Evolutionary conservation across 1,139 yeast genomes (phyloP).

Genomic region (Zygotorulaspora mrakii): DNA sequence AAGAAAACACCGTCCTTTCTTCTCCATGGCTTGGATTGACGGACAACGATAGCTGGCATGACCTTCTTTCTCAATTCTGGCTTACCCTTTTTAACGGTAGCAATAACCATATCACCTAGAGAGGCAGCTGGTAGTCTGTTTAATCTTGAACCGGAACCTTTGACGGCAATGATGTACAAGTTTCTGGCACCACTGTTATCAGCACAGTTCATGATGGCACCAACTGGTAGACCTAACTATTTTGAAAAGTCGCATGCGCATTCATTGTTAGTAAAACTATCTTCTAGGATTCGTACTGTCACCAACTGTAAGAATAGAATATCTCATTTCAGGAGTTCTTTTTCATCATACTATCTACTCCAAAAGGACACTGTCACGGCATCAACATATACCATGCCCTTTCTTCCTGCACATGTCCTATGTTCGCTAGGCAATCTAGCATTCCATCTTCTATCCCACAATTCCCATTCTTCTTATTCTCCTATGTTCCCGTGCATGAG

Average conservation of each 20-base stretch:
- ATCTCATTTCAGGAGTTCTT: background rate
- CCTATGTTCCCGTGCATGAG: background rate
- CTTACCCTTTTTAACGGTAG: slow-evolving; percentile 99
- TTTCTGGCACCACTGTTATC: slow-evolving; percentile 99
- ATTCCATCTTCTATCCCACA: too few species aligned
- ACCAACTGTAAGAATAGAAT: background rate
- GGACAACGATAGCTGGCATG: slow-evolving; percentile 99
- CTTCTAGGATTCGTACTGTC: background rate
- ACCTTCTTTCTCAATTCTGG: slow-evolving; percentile 99
- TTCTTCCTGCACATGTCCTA: too few species aligned
- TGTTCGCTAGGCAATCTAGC: too few species aligned
- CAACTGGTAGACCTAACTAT: slow-evolving; percentile 97
- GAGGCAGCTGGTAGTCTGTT: slow-evolving; percentile 99
- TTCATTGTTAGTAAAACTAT: slow-evolving; percentile 24
- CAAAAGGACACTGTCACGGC: too few species aligned
- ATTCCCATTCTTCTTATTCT: too few species aligned
- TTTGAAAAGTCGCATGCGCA: slow-evolving; percentile 16
- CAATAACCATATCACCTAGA: slow-evolving; percentile 99
- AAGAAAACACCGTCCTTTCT: slow-evolving; percentile 99
- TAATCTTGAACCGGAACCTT: slow-evolving; percentile 99
- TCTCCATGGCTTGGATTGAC: slow-evolving; percentile 99
- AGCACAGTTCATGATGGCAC: slow-evolving; percentile 99
- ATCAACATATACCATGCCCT: too few species aligned
- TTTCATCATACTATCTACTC: background rate
- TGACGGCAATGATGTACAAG: slow-evolving; percentile 97